phyloP scores from a whole-genome alignment of 2,329 filamentous ascomycete species.

The Epichloe hybrida region DNA sequence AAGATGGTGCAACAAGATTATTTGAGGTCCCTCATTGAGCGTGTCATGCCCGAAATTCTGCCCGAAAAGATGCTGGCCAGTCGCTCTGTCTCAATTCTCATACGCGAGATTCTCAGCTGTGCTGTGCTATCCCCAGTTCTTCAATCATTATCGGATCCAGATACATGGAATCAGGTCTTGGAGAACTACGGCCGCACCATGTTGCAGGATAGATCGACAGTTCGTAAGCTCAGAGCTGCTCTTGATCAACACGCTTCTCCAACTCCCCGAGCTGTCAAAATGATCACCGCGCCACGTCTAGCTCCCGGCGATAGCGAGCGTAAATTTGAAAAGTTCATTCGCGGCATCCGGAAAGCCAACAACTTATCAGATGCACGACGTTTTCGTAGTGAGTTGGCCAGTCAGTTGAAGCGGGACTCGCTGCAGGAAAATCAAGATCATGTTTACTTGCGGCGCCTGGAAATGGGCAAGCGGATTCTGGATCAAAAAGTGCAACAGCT shows the following conservation, averaged over 20 bases:
- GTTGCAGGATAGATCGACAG: constrained; percentile 89
- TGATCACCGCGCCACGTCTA: constrained; percentile 66
- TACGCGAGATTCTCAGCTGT: constrained; percentile 85
- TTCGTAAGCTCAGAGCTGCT: constrained; percentile 79
- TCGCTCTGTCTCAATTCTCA: constrained; percentile 62
- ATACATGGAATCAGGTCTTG: constrained; percentile 95
- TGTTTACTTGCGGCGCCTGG: constrained; percentile 74
- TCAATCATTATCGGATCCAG: constrained; percentile 72
- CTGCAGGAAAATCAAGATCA: constrained; percentile 67
- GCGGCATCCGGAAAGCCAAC: constrained; percentile 74
- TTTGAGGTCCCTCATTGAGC: constrained; percentile 59
- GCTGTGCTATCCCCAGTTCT: constrained; percentile 77
- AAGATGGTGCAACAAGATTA: constrained; percentile 82
- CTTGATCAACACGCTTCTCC: constrained; percentile 87
- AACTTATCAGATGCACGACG: constrained; percentile 86
- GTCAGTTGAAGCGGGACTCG: constrained; percentile 77
- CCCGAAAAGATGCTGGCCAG: constrained; percentile 64
- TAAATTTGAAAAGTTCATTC: constrained; percentile 87
- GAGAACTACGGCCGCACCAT: constrained; percentile 77
- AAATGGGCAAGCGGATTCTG: constrained; percentile 80
- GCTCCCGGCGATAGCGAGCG: constrained; percentile 72
- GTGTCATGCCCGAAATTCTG: constrained; percentile 61
- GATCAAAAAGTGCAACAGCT: constrained; percentile 82
- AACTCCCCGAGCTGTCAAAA: constrained; percentile 50
- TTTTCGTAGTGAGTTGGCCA: constrained; percentile 83